Percentiles rank a stretch among this genome's conserved stretches.
Evolutionary conservation across 176 grass and related monocot genomes (phyloP).

Genomic region (Oryza glaberrima): DNA sequence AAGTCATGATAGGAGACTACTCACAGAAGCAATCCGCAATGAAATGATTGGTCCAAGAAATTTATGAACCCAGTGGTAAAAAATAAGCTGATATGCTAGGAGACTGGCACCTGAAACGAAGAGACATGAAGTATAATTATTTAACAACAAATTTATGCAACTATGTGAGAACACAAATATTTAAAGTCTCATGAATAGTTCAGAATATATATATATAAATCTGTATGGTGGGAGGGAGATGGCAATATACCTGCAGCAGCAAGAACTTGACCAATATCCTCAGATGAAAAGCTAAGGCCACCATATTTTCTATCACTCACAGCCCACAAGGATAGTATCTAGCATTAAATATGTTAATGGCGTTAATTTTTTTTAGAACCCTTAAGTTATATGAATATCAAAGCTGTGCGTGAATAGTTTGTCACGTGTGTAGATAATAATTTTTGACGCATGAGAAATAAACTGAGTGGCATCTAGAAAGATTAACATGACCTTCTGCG

Average conservation of each 20-base stretch:
- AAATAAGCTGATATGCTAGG: slow-evolving; percentile 62
- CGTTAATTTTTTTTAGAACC: not conserved
- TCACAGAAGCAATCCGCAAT: slow-evolving; percentile 58
- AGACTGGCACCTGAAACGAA: slow-evolving; percentile 57
- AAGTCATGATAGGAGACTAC: not conserved
- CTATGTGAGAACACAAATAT: not conserved
- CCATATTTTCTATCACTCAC: slow-evolving; percentile 67
- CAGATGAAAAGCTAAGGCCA: slow-evolving; percentile 69
- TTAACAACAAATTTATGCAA: not conserved
- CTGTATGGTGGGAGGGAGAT: not conserved
- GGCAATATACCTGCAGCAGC: slow-evolving; percentile 59
- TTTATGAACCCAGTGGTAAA: slow-evolving; percentile 63
- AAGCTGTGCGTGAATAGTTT: not conserved
- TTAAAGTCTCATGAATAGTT: slow-evolving; percentile 35
- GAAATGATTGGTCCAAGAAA: slow-evolving; percentile 51
- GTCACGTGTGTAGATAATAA: not conserved
- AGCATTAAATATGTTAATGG: not conserved
- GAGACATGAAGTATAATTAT: not conserved
- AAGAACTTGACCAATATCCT: slow-evolving; percentile 68
- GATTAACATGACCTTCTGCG: too few species aligned
- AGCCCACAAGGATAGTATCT: slow-evolving; percentile 84
- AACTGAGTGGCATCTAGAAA: not conserved
- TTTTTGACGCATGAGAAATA: not conserved
- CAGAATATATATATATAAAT: not conserved
- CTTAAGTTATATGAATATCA: not conserved